These are phyloP conservation scores for Allium sativum DNA, from an alignment of 106 monocot genomes.

Conservation along the genomic window DNA sequence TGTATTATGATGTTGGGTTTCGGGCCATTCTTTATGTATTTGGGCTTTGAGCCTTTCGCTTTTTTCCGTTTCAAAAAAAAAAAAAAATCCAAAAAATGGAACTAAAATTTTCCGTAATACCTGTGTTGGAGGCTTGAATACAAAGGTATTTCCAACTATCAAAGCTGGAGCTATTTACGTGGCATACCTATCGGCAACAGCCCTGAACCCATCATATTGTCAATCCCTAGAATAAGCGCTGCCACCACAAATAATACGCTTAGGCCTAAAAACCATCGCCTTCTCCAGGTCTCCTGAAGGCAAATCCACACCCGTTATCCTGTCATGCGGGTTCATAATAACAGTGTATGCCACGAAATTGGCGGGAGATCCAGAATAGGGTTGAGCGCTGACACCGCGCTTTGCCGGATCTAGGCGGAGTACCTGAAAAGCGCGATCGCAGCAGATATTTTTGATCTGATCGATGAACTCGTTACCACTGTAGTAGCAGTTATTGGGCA, in stretches of 20 bases:
- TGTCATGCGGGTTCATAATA: constrained; percentile 49
- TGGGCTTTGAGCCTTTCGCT: no score
- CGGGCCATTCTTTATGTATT: no score
- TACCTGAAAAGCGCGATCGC: constrained; percentile 45
- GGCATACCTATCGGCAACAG: constrained; percentile 52
- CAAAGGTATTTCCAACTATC: constrained; percentile 92
- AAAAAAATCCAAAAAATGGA: no score
- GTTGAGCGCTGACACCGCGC: constrained; percentile 69
- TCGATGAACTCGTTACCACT: constrained; percentile 65
- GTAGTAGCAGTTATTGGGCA: constrained; percentile 80
- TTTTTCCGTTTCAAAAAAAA: no score
- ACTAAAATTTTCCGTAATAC: constrained; percentile 10
- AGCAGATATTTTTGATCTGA: constrained; percentile 68
- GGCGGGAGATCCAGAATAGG: constrained; percentile 35
- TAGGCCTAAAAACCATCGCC: constrained; percentile 61
- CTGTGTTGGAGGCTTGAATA: constrained; percentile 97
- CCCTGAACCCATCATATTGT: constrained; percentile 41
- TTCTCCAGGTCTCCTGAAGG: constrained; percentile 77
- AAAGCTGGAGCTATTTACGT: constrained; percentile 90
- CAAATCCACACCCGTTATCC: constrained; percentile 66
- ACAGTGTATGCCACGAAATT: constrained; percentile 68
- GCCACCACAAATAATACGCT: constrained; percentile 67
- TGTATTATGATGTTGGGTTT: no score
- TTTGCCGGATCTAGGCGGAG: constrained; percentile 45
- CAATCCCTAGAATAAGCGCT: constrained; percentile 67